Conservation (phyloP, 176 grass and related monocot species). For the Musa beccarii region DNA sequence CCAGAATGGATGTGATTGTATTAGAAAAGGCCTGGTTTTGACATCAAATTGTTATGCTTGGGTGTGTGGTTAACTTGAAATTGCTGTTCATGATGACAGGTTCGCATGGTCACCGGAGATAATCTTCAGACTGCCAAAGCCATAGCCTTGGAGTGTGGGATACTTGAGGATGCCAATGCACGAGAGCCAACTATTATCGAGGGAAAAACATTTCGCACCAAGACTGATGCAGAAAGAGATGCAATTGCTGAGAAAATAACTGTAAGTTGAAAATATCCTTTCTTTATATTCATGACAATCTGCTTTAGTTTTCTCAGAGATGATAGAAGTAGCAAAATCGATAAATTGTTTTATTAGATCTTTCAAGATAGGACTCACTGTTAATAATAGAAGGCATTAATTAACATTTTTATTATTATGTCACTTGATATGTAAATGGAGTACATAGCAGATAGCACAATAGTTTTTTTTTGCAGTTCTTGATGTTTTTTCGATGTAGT, state of each 20-base stretch:
- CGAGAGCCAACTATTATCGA: slow-evolving; percentile 62
- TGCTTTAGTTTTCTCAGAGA: not conserved
- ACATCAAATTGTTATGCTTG: not conserved
- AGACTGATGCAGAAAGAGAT: slow-evolving; percentile 59
- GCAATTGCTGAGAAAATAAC: slow-evolving; percentile 59
- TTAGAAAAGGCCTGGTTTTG: not conserved
- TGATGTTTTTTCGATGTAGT: not conserved
- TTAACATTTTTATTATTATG: not conserved
- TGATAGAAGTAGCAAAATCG: not conserved
- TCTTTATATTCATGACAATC: slow-evolving; percentile 10
- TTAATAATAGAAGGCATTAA: not conserved
- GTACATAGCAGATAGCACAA: not conserved
- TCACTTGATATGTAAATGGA: not conserved
- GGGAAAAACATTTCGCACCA: slow-evolving; percentile 51
- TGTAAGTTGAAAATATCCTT: slow-evolving; percentile 37
- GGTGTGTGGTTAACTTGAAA: too few relatives aligned
- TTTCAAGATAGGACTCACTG: not conserved
- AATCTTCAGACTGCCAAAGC: slow-evolving; percentile 92
- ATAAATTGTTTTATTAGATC: too few relatives aligned
- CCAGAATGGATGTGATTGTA: not conserved
- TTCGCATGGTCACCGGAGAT: slow-evolving; percentile 93
- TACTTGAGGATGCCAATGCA: slow-evolving; percentile 67
- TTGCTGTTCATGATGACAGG: slow-evolving; percentile 24
- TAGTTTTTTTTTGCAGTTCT: not conserved
- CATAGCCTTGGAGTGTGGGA: slow-evolving; percentile 93